Conservation (phyloP, 805 yeast genomes). For the Metschnikowia arizonensis region DNA sequence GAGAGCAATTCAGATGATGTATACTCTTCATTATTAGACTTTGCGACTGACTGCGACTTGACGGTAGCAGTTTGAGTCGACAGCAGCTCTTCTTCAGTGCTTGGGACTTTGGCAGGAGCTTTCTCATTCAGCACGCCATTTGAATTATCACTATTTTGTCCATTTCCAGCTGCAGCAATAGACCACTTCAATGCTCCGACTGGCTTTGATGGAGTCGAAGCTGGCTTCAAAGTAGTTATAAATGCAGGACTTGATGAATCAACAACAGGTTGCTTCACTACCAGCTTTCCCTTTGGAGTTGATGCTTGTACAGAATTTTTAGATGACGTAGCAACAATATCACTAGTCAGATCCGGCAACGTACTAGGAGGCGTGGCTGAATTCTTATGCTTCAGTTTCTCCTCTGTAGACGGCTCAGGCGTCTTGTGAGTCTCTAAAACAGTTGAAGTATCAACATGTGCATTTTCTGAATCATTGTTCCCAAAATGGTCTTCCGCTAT, state of each 20-base stretch:
- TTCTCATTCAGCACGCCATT: conserved; percentile 4
- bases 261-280: conserved; percentile 12
- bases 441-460: not conserved
- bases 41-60: not conserved
- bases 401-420: conserved; percentile 3
- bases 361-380: conserved; percentile 2
- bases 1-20: conserved; percentile 19
- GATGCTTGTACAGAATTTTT: conserved; percentile 1
- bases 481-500: conserved; percentile 4
- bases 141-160: conserved; percentile 9
- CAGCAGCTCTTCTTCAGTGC: not conserved
- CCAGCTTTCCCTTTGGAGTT: conserved; percentile 15
- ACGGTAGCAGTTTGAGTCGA: not conserved
- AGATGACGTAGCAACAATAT: conserved; percentile 5
- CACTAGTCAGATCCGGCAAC: not conserved
- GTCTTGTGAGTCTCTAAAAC: conserved; percentile 3
- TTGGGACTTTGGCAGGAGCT: not conserved
- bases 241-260: conserved; percentile 38
- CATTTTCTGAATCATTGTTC: not conserved
- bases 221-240: conserved; percentile 48
- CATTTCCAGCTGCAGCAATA: conserved; percentile 45
- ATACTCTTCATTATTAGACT: conserved; percentile 12
- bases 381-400: not conserved
- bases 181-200: conserved; percentile 55
- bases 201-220: conserved; percentile 51